Evolutionary conservation across 495 filamentous ascomycete genomes (phyloP), one percentile per base, ranked within the genome.

Genomic region (Penicillium longicatenatum): DNA sequence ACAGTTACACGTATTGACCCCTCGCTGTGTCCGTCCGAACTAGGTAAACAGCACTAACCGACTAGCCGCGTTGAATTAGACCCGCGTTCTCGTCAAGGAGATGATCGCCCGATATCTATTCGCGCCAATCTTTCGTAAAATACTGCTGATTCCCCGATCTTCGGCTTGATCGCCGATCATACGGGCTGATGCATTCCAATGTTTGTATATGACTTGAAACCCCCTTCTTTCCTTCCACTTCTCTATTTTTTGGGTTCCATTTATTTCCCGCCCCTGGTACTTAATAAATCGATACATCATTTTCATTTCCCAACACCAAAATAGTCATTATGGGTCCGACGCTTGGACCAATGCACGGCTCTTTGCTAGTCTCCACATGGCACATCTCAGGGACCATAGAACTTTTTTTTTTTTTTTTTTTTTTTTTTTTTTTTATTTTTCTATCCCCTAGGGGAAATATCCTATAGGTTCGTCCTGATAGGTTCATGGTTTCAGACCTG

Each of bases 171-270:
- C 21, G 31, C 30, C 48, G 55, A 58, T 58, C 55, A 17, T 45
- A 44, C 51, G 54, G 50, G 35, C 30, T 16, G 52, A 44, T 57
- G 57, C 54, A 64, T 62, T 57, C 61, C 57, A 64, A 57, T 30
- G 35, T 49, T 53, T 53, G 56, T 50, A 20, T 59, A 53, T 52
- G 60, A 59, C 52, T 37, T 39, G 43, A 35, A 35, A 35, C 31
- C 31, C 31, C 12, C 31, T 14, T 35, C 12, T 11, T 35, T 10
- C 20, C 20, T 46, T 22, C 6, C n/a, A 26, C 35, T 10, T 3
- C 2, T 17, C 35, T 39, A 3, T 39, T 5, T 0, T 39, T 39
- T 2, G 35, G n/a, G n/a, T n/a, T n/a, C n/a, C n/a, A n/a, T 9
- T 11, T 39, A 3, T 39, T 10, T 39, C n/a, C 42, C 42, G 10